A percentile compares a stretch with the other conserved stretches of the same genome.
phyloP scores from a whole-genome alignment of 257 asterid genomes.

The Verbascum thapsus region DNA sequence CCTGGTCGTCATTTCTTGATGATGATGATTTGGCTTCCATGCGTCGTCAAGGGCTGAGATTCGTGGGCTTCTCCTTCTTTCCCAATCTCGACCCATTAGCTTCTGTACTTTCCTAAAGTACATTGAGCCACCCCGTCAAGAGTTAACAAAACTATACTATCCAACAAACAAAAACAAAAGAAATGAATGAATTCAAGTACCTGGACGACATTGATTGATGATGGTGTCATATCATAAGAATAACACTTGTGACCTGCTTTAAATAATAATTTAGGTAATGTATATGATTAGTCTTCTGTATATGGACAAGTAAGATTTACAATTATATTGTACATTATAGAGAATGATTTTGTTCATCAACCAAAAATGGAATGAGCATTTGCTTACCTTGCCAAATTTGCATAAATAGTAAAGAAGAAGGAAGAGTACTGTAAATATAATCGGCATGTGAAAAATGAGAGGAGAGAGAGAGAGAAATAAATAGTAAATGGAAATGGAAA shows the following conservation, averaged over 20 bases:
- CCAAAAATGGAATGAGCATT: too few species aligned
- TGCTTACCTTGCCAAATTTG: too few species aligned
- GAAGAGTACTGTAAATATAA: too few species aligned
- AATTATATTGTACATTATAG: not conserved
- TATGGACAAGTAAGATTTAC: slow-evolving; percentile 35
- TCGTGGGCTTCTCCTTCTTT: slow-evolving; percentile 59
- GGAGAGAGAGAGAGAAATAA: too few species aligned
- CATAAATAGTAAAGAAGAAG: too few species aligned
- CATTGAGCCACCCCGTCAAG: not conserved
- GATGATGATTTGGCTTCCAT: slow-evolving; percentile 29
- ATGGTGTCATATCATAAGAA: too few species aligned
- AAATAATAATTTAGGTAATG: not conserved
- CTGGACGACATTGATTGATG: slow-evolving; percentile 31
- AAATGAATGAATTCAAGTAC: slow-evolving; percentile 1
- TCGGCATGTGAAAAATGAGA: too few species aligned
- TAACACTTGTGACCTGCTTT: not conserved
- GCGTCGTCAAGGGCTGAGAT: slow-evolving; percentile 50
- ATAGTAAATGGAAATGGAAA: too few species aligned
- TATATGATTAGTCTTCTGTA: slow-evolving; percentile 22
- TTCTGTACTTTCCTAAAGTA: slow-evolving; percentile 21
- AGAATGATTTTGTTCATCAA: too few species aligned
- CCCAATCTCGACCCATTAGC: slow-evolving; percentile 34
- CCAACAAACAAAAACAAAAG: not conserved
- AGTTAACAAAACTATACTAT: too few species aligned
- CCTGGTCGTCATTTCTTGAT: slow-evolving; percentile 31